Conservation (phyloP, 2,329 filamentous ascomycete genomes). For the Ilyonectria mors-panacis region DNA sequence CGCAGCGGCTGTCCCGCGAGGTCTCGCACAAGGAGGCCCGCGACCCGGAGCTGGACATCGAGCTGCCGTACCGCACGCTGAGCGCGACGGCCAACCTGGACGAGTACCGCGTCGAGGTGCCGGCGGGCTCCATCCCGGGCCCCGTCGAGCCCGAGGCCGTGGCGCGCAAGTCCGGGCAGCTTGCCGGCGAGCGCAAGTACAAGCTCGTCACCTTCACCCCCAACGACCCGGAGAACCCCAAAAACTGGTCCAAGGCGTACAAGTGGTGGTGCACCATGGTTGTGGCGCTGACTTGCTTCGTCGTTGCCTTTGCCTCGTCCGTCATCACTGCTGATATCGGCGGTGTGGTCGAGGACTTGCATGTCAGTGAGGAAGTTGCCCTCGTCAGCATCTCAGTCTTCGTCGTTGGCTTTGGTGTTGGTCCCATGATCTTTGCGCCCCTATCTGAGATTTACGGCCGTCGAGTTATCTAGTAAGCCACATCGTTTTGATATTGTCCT, state of each 20-base stretch:
- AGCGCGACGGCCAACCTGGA: slow-evolving; percentile 72
- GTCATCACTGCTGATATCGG: slow-evolving; percentile 84
- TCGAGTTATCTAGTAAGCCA: slow-evolving; percentile 74
- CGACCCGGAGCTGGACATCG: slow-evolving; percentile 62
- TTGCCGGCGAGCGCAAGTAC: slow-evolving; percentile 53
- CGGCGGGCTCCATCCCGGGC: slow-evolving; percentile 72
- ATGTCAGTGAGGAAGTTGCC: slow-evolving; percentile 79
- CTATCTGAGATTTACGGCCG: slow-evolving; percentile 83
- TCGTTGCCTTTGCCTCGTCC: slow-evolving; percentile 79
- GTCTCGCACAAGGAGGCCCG: slow-evolving; percentile 52
- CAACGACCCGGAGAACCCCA: slow-evolving; percentile 83
- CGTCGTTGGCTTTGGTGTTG: slow-evolving; percentile 85
- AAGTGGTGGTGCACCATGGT: slow-evolving; percentile 93
- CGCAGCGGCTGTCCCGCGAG: slow-evolving; percentile 27
- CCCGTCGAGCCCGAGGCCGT: slow-evolving; percentile 49
- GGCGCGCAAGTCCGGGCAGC: slow-evolving; percentile 38
- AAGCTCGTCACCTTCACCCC: slow-evolving; percentile 76
- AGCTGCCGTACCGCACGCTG: slow-evolving; percentile 77
- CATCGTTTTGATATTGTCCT: slow-evolving; percentile 12
- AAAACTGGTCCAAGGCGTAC: slow-evolving; percentile 84
- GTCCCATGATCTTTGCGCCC: slow-evolving; percentile 85
- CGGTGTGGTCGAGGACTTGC: slow-evolving; percentile 75
- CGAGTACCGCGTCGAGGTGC: slow-evolving; percentile 77
- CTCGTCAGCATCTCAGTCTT: slow-evolving; percentile 82
- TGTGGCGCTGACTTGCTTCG: slow-evolving; percentile 82